phyloP scores from a whole-genome alignment of 345 rosid species.

The Stellera chamaejasme region DNA sequence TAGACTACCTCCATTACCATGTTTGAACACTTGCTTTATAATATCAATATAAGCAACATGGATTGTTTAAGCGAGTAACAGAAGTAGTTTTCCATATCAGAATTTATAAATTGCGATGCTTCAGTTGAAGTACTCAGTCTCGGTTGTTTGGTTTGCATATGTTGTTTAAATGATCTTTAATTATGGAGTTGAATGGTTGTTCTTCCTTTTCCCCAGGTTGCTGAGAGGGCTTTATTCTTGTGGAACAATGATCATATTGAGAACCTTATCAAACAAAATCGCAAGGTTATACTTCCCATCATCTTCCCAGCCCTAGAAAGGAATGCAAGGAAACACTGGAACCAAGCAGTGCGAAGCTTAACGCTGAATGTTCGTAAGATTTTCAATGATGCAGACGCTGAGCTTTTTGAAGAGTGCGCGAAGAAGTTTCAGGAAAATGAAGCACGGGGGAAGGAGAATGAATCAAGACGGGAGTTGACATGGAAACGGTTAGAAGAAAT shows the following conservation, averaged over 20 bases:
- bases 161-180: no score
- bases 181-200: no score
- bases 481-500: slow-evolving; percentile 4
- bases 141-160: no score
- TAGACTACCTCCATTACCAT: no score
- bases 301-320: slow-evolving; percentile 30
- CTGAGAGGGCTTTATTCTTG: slow-evolving; percentile 26
- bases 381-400: slow-evolving; percentile 24
- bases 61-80: no score
- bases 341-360: slow-evolving; percentile 27
- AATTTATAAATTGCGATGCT: no score
- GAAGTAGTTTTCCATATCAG: no score
- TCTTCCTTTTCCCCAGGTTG: slow-evolving; percentile 13
- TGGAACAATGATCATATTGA: slow-evolving; percentile 32
- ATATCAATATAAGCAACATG: no score
- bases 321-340: slow-evolving; percentile 26
- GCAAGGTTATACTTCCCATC: slow-evolving; percentile 22
- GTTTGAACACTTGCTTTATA: no score
- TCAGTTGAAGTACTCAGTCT: no score
- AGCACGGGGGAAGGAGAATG: slow-evolving; percentile 22
- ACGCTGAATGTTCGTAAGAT: slow-evolving; percentile 28
- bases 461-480: slow-evolving; percentile 25
- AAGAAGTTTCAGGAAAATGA: slow-evolving; percentile 28
- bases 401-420: slow-evolving; percentile 24
- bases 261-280: slow-evolving; percentile 25